These are phyloP conservation scores for Neurospora sp. DNA, from an alignment of 2,329 filamentous ascomycete species.

Conservation along the genomic window DNA sequence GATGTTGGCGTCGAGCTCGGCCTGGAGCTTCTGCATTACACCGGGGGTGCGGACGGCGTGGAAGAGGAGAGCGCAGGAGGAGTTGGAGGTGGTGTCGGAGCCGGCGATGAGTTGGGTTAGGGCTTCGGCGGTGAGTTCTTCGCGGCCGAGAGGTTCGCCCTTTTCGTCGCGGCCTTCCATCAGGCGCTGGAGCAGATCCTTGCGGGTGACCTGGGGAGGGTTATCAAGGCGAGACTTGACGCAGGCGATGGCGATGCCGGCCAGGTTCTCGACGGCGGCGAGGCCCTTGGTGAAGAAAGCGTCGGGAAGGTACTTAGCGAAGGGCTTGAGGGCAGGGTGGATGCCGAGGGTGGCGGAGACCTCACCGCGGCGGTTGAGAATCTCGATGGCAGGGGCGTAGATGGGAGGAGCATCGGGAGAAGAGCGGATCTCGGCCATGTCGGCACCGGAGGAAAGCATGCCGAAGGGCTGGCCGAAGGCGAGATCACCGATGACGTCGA, in stretches of 20 bases:
- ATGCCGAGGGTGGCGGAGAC: slow-evolving; percentile 74
- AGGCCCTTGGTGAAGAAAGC: slow-evolving; percentile 71
- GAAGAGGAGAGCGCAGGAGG: slow-evolving; percentile 74
- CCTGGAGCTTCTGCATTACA: slow-evolving; percentile 61
- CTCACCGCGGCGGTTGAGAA: slow-evolving; percentile 79
- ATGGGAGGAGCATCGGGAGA: slow-evolving; percentile 51
- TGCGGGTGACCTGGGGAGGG: slow-evolving; percentile 55
- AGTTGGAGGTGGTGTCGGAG: slow-evolving; percentile 68
- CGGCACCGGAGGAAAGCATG: slow-evolving; percentile 69
- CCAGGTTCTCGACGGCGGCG: slow-evolving; percentile 66
- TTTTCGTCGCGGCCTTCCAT: slow-evolving; percentile 81
- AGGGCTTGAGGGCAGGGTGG: slow-evolving; percentile 65
- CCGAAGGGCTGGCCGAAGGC: slow-evolving; percentile 73
- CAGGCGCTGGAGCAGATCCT: slow-evolving; percentile 71
- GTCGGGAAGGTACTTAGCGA: slow-evolving; percentile 70
- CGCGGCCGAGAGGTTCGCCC: slow-evolving; percentile 63
- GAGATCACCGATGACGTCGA: slow-evolving; percentile 44
- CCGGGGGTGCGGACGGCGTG: slow-evolving; percentile 61
- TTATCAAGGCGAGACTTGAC: slow-evolving; percentile 66
- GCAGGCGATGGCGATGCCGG: slow-evolving; percentile 78
- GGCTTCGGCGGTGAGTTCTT: slow-evolving; percentile 81
- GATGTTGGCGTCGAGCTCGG: slow-evolving; percentile 65
- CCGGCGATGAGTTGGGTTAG: slow-evolving; percentile 81
- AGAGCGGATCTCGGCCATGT: slow-evolving; percentile 63
- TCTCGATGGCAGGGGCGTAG: slow-evolving; percentile 73